Percentiles rank a stretch among this genome's conserved stretches.
phyloP scores from a whole-genome alignment of 306 rosid genomes.

The Prunus campanulata region DNA sequence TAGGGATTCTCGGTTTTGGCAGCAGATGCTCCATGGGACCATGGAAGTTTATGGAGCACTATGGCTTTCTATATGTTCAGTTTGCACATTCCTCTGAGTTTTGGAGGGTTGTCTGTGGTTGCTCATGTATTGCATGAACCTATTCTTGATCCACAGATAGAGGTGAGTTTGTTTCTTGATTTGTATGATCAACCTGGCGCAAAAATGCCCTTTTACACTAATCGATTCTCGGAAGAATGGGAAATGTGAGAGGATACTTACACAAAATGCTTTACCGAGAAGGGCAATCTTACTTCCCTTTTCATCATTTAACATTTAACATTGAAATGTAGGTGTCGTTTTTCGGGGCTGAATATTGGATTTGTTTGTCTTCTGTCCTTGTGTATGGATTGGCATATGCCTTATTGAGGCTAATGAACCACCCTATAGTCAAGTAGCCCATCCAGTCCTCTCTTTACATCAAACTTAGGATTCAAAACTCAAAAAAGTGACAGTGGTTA shows the following conservation, averaged over 20 bases:
- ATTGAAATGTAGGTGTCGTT: not conserved
- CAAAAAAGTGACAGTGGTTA: not conserved
- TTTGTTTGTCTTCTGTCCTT: not conserved
- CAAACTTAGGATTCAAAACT: not conserved
- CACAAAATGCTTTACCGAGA: not conserved
- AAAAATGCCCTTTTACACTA: not conserved
- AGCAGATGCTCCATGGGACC: conserved; percentile 59
- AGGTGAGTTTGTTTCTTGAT: conserved; percentile 40
- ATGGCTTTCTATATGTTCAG: conserved; percentile 63
- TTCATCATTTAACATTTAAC: not conserved
- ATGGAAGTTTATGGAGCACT: conserved; percentile 54
- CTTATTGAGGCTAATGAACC: not conserved
- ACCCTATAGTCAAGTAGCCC: not conserved
- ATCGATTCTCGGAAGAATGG: conserved; percentile 1
- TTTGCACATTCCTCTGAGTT: conserved; percentile 87
- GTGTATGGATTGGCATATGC: not conserved
- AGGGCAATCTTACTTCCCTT: not conserved
- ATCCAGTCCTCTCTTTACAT: not conserved
- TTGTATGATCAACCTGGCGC: not conserved
- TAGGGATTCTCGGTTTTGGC: conserved; percentile 64
- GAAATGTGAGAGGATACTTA: not conserved
- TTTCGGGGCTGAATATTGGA: not conserved
- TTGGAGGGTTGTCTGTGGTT: conserved; percentile 70
- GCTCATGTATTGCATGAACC: conserved; percentile 43
- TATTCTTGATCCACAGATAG: conserved; percentile 60